phyloP scores from a whole-genome alignment of 2,329 filamentous ascomycete genomes.

The Apiospora marii region DNA sequence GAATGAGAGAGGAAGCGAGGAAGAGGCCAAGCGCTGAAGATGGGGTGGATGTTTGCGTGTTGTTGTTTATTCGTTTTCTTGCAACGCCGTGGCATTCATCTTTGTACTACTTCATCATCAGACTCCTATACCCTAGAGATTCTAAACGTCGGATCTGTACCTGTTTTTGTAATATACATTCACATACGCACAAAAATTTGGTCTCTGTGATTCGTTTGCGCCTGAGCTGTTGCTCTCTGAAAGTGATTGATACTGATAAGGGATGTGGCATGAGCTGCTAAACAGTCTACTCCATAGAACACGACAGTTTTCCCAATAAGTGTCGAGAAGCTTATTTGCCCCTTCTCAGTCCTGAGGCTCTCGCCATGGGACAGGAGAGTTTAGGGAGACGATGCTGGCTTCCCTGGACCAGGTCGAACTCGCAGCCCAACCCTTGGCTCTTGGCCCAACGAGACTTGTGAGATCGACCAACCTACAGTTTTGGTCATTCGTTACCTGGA shows the following conservation, averaged over 20 bases:
- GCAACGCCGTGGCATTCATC: conserved; percentile 9
- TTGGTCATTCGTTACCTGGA: not conserved
- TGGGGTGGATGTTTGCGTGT: not conserved
- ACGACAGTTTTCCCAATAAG: no score
- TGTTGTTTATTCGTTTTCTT: not conserved
- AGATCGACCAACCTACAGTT: not conserved
- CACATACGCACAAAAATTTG: conserved; percentile 1
- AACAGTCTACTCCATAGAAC: no score
- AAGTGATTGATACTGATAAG: not conserved
- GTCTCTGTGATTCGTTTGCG: not conserved
- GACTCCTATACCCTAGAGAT: conserved; percentile 17
- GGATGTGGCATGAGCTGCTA: not conserved
- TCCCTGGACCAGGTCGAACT: not conserved
- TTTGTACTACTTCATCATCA: not conserved
- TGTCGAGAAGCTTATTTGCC: no score
- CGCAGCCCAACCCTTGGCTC: not conserved
- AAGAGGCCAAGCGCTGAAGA: not conserved
- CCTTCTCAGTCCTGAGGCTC: no score
- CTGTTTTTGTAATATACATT: conserved; percentile 22
- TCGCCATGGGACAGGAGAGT: not conserved
- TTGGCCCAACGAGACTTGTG: not conserved
- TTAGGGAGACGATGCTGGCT: not conserved
- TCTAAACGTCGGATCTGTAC: conserved; percentile 17
- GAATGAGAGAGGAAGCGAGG: not conserved
- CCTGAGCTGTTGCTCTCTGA: not conserved